A percentile compares a stretch with the other conserved stretches of the same genome.
phyloP scores from a whole-genome alignment of 768 basidiomycete genomes.

The Xerocomus potaroensis region DNA sequence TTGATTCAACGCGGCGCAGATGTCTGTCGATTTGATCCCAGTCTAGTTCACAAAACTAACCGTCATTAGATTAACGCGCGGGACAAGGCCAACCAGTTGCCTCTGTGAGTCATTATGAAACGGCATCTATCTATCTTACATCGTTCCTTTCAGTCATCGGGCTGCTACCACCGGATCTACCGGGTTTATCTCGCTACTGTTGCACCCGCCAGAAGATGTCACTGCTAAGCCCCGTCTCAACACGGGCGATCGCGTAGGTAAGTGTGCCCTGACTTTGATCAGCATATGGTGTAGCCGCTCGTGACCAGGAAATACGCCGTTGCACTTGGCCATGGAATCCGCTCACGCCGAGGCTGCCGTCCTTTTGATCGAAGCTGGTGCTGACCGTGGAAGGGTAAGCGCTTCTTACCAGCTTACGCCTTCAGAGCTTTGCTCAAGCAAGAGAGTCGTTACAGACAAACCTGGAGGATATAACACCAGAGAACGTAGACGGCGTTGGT shows the following conservation, averaged over 20 bases:
- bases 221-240: conserved; percentile 75
- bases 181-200: conserved; percentile 82
- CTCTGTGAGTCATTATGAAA: conserved; percentile 51
- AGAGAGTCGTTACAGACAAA: conserved; percentile 53
- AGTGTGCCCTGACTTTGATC: conserved; percentile 12
- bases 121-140: conserved; percentile 2
- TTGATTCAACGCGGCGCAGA: conserved; percentile 88
- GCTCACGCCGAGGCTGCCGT: conserved; percentile 91
- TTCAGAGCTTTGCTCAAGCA: conserved; percentile 1
- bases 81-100: conserved; percentile 90
- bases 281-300: conserved; percentile 1
- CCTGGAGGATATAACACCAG: conserved; percentile 79
- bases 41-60: conserved; percentile 30
- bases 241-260: conserved; percentile 76
- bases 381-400: conserved; percentile 84
- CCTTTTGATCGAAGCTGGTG: conserved; percentile 89
- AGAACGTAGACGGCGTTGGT: conserved; percentile 88
- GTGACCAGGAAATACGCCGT: conserved; percentile 80
- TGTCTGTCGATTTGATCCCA: conserved; percentile 49
- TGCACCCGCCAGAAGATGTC: conserved; percentile 74
- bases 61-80: conserved; percentile 79
- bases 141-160: conserved; percentile 62
- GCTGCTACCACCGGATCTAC: conserved; percentile 94
- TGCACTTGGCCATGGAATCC: conserved; percentile 97
- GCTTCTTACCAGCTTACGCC: neutral